Conservation (phyloP, 768 basidiomycete genomes). For the Chlorophyllum brunneum region DNA sequence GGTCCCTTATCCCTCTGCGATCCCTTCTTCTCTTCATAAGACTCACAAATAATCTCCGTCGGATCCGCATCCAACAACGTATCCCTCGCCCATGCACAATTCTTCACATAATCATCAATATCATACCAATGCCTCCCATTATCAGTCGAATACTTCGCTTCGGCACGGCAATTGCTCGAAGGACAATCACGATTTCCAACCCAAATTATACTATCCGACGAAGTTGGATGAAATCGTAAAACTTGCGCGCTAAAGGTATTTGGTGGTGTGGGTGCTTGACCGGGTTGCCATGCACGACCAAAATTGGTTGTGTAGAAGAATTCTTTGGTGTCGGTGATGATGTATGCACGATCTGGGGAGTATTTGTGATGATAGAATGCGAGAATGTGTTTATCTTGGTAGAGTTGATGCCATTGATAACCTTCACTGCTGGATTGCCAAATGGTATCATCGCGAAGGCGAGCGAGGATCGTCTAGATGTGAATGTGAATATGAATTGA, state of each 20-base stretch:
- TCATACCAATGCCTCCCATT: constrained; percentile 75
- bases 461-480: constrained; percentile 74
- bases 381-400: constrained; percentile 62
- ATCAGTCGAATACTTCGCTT: constrained; percentile 70
- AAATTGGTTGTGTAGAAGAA: constrained; percentile 83
- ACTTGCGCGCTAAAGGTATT: constrained; percentile 76
- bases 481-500: neutral
- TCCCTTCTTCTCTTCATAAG: constrained; percentile 77
- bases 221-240: constrained; percentile 79
- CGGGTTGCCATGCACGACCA: constrained; percentile 65
- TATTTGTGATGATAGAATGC: constrained; percentile 86
- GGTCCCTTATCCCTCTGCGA: constrained; percentile 55
- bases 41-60: constrained; percentile 90
- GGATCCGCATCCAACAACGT: constrained; percentile 73
- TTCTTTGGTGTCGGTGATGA: constrained; percentile 64
- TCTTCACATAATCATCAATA: constrained; percentile 83
- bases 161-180: constrained; percentile 62
- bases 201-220: constrained; percentile 86
- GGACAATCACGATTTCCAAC: constrained; percentile 72
- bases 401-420: constrained; percentile 78
- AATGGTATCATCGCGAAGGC: constrained; percentile 68
- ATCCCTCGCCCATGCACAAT: constrained; percentile 92
- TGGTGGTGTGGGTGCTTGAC: constrained; percentile 62
- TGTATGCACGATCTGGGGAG: constrained; percentile 78
- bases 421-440: constrained; percentile 98